These are phyloP conservation scores for Agastache rugosa DNA, from an alignment of 257 asterid species.

Conservation along the genomic window DNA sequence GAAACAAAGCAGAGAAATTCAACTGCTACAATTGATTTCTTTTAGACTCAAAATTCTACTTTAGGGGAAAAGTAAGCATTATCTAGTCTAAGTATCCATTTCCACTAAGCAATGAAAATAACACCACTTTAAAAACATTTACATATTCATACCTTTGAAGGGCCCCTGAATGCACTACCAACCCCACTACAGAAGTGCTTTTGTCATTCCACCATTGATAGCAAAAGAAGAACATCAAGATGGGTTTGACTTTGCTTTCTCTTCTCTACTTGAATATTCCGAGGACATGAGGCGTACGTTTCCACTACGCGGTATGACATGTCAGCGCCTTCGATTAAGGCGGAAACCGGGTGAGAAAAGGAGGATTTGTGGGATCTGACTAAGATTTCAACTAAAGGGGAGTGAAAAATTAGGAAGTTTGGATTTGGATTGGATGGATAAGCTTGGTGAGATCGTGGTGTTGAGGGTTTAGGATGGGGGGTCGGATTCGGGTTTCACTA, in stretches of 20 bases:
- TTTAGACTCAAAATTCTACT: conserved; percentile 47
- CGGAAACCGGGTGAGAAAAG: neutral
- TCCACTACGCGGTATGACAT: conserved; percentile 36
- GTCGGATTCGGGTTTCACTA: conserved; percentile 69
- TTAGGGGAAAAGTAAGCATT: conserved; percentile 51
- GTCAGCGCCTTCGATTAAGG: conserved; percentile 39
- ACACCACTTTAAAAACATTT: conserved; percentile 38
- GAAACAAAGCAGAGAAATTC: conserved; percentile 38
- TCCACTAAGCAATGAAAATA: conserved; percentile 47
- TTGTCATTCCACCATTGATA: conserved; percentile 65
- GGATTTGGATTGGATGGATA: conserved; percentile 28
- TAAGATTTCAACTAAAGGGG: conserved; percentile 55
- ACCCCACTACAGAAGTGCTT: conserved; percentile 71
- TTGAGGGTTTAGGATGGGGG: conserved; percentile 55
- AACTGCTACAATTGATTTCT: conserved; percentile 35
- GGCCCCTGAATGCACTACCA: conserved; percentile 69
- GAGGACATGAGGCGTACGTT: conserved; percentile 42
- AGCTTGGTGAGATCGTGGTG: neutral
- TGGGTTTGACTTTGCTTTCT: conserved; percentile 57
- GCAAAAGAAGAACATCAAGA: conserved; percentile 54
- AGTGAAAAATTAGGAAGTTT: conserved; percentile 32
- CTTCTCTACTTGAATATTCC: conserved; percentile 51
- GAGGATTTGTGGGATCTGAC: conserved; percentile 47
- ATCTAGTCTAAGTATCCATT: conserved; percentile 45
- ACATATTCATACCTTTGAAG: conserved; percentile 42